Base-by-base conservation (phyloP, 345 rosid species). In the Salix arbutifolia region DNA sequence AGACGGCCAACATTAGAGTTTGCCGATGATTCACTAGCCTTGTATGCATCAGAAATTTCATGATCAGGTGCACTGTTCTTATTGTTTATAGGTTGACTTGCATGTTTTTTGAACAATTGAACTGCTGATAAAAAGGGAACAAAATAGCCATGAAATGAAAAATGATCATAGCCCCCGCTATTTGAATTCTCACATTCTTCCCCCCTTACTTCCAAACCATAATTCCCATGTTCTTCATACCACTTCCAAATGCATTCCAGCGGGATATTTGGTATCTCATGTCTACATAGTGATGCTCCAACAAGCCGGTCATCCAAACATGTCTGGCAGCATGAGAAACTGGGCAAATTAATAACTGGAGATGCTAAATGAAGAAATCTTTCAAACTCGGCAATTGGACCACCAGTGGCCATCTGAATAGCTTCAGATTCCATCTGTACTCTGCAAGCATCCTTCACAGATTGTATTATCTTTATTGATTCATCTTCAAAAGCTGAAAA, bases 51-150 rank as follows among this genome's bases (percentile, higher is more conserved):
- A 37, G 62, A 40, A 77, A 79, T 67, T 69, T 42, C 70, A 65
- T 72, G 53, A 60, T 79, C 67, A 37, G 73, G 68, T 81, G 44
- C 65, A 26, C 40, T 65, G 14, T 35, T n/a, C 28, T 58, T 31
- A 21, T 26, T 71, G 53, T 25, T 62, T 40, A 21, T 33, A 23
- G 64, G 52, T 72, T 38, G 81, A 46, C 62, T 74, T 74, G 79
- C 65, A 46, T 52, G 17, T 67, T 67, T 74, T 71, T 70, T 79
- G 77, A 87, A 85, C 71, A 89, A 85, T 80, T 89, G 92, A 83
- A 89, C 79, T 31, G 90, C 89, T 61, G 90, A 89, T 81, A 89
- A 76, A 70, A 77, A 86, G 18, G 92, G 92, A 62, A 89, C 90
- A 84, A 87, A 89, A 75, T 87, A 87, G 75, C 90, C 92, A 68